Evolutionary conservation across 495 filamentous ascomycete species (phyloP).

Genomic region (Aspergillus asperescens): DNA sequence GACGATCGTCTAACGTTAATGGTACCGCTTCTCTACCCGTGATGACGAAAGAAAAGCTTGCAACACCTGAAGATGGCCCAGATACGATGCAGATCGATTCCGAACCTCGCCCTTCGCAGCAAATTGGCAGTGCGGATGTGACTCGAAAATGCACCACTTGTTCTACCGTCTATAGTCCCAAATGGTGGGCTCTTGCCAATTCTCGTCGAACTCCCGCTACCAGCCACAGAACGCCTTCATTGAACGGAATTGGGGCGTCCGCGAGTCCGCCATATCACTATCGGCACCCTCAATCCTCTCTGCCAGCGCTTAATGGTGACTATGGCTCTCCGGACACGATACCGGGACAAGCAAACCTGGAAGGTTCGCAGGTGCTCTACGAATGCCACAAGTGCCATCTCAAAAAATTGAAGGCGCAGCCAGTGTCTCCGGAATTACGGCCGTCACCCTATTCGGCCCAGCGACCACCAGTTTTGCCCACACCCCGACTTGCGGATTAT

Average conservation of each 20-base stretch:
- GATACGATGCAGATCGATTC: constrained; percentile 39
- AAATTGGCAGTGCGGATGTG: constrained; percentile 15
- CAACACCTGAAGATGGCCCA: constrained; percentile 24
- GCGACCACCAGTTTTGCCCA: constrained; percentile 29
- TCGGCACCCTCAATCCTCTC: constrained; percentile 21
- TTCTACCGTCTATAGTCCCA: constrained; percentile 35
- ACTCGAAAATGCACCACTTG: constrained; percentile 38
- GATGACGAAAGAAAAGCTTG: constrained; percentile 29
- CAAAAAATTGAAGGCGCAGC: constrained; percentile 34
- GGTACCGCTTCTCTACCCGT: constrained; percentile 21
- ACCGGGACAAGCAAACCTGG: constrained; percentile 10
- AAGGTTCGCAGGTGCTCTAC: constrained; percentile 19
- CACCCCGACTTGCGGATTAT: constrained; percentile 30
- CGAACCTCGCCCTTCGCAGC: constrained; percentile 21
- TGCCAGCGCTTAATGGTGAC: constrained; percentile 32
- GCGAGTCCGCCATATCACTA: constrained; percentile 27
- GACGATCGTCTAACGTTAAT: constrained; percentile 38
- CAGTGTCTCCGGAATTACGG: constrained; percentile 33
- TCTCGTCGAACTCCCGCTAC: constrained; percentile 16
- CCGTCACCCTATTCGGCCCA: constrained; percentile 33
- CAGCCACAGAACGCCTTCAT: constrained; percentile 26
- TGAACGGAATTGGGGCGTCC: constrained; percentile 31
- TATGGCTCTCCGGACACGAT: constrained; percentile 10
- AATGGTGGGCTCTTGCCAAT: constrained; percentile 39
- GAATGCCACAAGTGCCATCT: constrained; percentile 53